A percentile compares a stretch with the other conserved stretches of the same genome.
phyloP scores from a whole-genome alignment of 176 grass and related monocot genomes.

The Cenchrus purpureus region DNA sequence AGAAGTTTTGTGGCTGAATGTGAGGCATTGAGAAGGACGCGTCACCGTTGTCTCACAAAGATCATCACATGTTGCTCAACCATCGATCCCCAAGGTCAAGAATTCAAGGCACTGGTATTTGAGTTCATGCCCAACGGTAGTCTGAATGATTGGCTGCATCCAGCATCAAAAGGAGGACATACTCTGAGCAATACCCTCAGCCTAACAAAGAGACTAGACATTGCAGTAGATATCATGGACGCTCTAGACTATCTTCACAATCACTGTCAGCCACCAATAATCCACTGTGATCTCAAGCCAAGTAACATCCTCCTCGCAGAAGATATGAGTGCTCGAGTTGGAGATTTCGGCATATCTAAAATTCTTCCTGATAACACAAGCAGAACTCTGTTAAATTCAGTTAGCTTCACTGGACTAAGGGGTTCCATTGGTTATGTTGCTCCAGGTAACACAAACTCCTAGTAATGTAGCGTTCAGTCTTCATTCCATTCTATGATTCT shows the following conservation, averaged over 20 bases:
- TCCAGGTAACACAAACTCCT: constrained; percentile 35
- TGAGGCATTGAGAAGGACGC: constrained; percentile 15
- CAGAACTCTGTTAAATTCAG: background rate
- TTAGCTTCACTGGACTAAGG: constrained; percentile 27
- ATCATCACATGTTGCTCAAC: constrained; percentile 46
- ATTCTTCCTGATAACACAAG: constrained; percentile 23
- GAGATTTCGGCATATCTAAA: constrained; percentile 55
- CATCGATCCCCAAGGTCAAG: constrained; percentile 33
- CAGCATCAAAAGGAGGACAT: background rate
- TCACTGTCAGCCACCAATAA: constrained; percentile 21
- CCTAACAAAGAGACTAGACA: constrained; percentile 20
- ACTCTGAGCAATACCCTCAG: background rate
- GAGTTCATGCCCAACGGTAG: constrained; percentile 40
- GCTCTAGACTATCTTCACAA: constrained; percentile 37
- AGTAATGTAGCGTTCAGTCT: no score
- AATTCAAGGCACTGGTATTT: constrained; percentile 45
- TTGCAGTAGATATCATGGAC: constrained; percentile 29
- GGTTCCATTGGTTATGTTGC: constrained; percentile 51
- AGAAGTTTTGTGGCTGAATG: constrained; percentile 49
- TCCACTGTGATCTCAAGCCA: constrained; percentile 68
- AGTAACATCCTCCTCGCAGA: constrained; percentile 61
- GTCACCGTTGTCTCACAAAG: constrained; percentile 41
- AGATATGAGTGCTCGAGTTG: constrained; percentile 50
- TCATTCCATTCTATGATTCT: no score
- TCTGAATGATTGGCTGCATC: constrained; percentile 46